Percentiles rank a stretch among this genome's conserved stretches.
Conservation (phyloP, 2,329 filamentous ascomycete species). For the Sporothrix globosa region DNA sequence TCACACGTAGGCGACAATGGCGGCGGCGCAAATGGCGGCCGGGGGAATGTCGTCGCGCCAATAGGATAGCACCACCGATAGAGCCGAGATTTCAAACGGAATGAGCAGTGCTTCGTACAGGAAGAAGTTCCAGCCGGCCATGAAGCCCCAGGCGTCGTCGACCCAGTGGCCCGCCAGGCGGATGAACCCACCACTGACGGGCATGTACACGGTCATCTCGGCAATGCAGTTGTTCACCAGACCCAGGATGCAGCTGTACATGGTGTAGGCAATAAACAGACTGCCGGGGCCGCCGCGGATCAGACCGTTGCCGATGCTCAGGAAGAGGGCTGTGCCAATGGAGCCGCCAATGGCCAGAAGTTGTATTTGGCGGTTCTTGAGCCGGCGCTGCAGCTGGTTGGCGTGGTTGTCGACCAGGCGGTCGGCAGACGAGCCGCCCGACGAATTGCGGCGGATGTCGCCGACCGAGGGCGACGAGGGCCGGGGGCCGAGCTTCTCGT, state of each 20-base stretch:
- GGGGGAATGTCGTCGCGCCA: slow-evolving; percentile 52
- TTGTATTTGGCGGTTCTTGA: slow-evolving; percentile 61
- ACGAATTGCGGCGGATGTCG: slow-evolving; percentile 10
- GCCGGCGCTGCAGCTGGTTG: slow-evolving; percentile 49
- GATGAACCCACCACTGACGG: slow-evolving; percentile 65
- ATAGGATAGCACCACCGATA: slow-evolving; percentile 50
- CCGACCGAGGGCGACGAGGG: slow-evolving; percentile 5
- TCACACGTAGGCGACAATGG: slow-evolving; percentile 45
- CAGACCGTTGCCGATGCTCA: slow-evolving; percentile 61
- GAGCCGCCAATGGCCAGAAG: slow-evolving; percentile 62
- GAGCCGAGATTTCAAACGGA: slow-evolving; percentile 49
- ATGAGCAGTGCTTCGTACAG: slow-evolving; percentile 49
- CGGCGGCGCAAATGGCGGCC: slow-evolving; percentile 59
- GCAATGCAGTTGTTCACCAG: slow-evolving; percentile 68
- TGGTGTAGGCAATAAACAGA: slow-evolving; percentile 61
- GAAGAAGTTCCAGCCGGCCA: slow-evolving; percentile 52
- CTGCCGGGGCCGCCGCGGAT: slow-evolving; percentile 37
- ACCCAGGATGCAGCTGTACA: slow-evolving; percentile 60
- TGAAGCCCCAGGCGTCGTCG: slow-evolving; percentile 67
- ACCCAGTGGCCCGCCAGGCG: slow-evolving; percentile 67
- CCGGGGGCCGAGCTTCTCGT: background rate
- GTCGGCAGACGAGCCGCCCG: slow-evolving; percentile 25
- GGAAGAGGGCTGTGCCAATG: slow-evolving; percentile 62
- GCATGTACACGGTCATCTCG: slow-evolving; percentile 66
- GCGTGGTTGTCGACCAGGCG: slow-evolving; percentile 42